Evolutionary conservation across 805 yeast species (phyloP).

Genomic region (Candida xyloterini): DNA sequence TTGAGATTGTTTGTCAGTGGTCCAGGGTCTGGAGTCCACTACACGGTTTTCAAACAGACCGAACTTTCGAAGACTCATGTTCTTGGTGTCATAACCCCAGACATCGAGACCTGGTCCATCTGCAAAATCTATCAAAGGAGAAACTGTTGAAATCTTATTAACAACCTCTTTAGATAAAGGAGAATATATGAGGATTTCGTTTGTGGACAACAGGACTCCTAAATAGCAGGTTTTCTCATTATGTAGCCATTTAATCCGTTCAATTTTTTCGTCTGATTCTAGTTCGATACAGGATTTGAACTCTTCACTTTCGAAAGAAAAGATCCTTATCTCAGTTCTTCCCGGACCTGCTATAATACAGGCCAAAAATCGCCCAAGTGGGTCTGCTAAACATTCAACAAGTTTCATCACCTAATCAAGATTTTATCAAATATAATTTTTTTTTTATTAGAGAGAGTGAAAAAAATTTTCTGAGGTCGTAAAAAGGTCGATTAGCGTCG

Average conservation of each 20-base stretch:
- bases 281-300: constrained; percentile 38
- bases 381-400: constrained; percentile 18
- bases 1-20: constrained; percentile 18
- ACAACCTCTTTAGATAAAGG: constrained; percentile 40
- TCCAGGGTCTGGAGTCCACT: constrained; percentile 21
- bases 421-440: neutral
- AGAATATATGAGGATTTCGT: constrained; percentile 42
- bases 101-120: constrained; percentile 24
- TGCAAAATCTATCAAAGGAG: constrained; percentile 28
- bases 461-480: constrained; percentile 7
- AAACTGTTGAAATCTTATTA: constrained; percentile 35
- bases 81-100: constrained; percentile 31
- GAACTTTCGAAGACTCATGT: constrained; percentile 26
- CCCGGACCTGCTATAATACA: constrained; percentile 40
- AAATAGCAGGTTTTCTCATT: constrained; percentile 16
- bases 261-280: constrained; percentile 38
- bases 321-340: constrained; percentile 45
- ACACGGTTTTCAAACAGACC: constrained; percentile 23
- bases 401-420: constrained; percentile 9
- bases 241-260: constrained; percentile 12
- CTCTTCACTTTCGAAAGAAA: constrained; percentile 29
- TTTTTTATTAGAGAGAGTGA: constrained; percentile 1
- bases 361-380: constrained; percentile 23
- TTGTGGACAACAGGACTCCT: constrained; percentile 29
- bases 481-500: constrained; percentile 7